These are phyloP conservation scores for Pythium aquatile DNA, from an alignment of 352 stramenopile species.

Conservation along the genomic window DNA sequence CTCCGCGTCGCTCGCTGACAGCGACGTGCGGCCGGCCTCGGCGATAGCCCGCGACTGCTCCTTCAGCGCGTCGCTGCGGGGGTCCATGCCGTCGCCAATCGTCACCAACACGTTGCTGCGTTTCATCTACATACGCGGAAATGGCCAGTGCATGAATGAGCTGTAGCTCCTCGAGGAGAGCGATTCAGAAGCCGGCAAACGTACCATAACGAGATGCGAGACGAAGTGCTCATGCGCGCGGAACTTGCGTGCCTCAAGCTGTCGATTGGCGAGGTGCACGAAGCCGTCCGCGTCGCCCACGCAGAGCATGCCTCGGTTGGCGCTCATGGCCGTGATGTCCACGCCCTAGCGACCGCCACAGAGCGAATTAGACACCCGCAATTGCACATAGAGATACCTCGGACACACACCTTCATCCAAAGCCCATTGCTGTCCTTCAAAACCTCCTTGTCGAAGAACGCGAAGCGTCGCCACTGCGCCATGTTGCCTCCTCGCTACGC, in stretches of 20 bases:
- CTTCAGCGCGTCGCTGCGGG: conserved; percentile 66
- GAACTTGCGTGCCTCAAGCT: conserved; percentile 81
- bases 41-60: conserved; percentile 79
- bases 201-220: conserved; percentile 86
- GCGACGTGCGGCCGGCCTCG: conserved; percentile 59
- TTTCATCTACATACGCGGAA: conserved; percentile 59
- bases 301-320: conserved; percentile 84
- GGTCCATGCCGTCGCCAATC: conserved; percentile 84
- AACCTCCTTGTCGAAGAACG: conserved; percentile 89
- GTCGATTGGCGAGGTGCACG: conserved; percentile 81
- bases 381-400: conserved; percentile 13
- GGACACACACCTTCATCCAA: conserved; percentile 74
- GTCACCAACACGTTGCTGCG: conserved; percentile 86
- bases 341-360: conserved; percentile 47
- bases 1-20: neutral
- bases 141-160: too few relatives aligned
- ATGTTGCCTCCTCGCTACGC: conserved; percentile 33
- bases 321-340: conserved; percentile 85
- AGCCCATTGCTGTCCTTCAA: conserved; percentile 79
- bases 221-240: conserved; percentile 86
- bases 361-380: conserved; percentile 8
- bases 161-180: neutral
- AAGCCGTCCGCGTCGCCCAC: conserved; percentile 81
- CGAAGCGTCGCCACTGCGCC: conserved; percentile 88
- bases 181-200: conserved; percentile 2